Evolutionary conservation across 495 filamentous ascomycete species (phyloP).

Genomic region (Pyrenopolyporus hunteri): DNA sequence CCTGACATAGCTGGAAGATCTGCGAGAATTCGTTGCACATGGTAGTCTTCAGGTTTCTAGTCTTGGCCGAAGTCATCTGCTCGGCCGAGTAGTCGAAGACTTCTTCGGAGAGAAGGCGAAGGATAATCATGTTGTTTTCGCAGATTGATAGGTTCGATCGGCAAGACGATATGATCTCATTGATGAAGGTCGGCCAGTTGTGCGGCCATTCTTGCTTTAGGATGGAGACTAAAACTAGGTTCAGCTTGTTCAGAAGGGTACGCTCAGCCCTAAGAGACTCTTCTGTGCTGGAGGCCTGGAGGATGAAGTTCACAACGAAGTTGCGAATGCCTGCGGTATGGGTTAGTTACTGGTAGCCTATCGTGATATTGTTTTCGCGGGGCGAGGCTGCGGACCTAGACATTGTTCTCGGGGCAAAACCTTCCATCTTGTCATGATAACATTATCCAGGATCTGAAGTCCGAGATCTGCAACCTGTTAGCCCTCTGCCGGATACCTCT

Average conservation of each 20-base stretch:
- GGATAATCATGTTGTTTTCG: conserved; percentile 99
- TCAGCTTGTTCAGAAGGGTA: conserved; percentile 94
- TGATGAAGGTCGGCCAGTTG: conserved; percentile 99
- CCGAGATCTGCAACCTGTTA: conserved; percentile 76
- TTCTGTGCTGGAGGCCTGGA: conserved; percentile 86
- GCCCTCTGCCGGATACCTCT: conserved; percentile 35
- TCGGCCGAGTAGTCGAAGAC: conserved; percentile 99
- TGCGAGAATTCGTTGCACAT: conserved; percentile 98
- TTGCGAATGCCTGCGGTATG: conserved; percentile 82
- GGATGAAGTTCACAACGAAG: conserved; percentile 97
- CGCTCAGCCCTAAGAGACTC: conserved; percentile 81
- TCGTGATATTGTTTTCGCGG: not conserved
- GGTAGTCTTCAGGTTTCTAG: conserved; percentile 91
- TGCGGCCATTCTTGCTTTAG: conserved; percentile 99
- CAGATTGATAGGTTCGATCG: conserved; percentile 94
- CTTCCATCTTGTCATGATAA: conserved; percentile 99
- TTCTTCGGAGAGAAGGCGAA: conserved; percentile 93
- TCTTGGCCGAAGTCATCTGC: conserved; percentile 97
- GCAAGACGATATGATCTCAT: conserved; percentile 96
- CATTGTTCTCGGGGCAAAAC: conserved; percentile 94
- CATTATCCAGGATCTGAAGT: conserved; percentile 94
- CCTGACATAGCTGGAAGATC: conserved; percentile 95
- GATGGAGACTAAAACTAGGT: conserved; percentile 94
- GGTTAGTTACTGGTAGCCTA: conserved; percentile 24
- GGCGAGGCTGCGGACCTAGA: conserved; percentile 64